Evolutionary conservation across 1,284 basidiomycete genomes (phyloP).

Genomic region (Rhodotorula sp.): DNA sequence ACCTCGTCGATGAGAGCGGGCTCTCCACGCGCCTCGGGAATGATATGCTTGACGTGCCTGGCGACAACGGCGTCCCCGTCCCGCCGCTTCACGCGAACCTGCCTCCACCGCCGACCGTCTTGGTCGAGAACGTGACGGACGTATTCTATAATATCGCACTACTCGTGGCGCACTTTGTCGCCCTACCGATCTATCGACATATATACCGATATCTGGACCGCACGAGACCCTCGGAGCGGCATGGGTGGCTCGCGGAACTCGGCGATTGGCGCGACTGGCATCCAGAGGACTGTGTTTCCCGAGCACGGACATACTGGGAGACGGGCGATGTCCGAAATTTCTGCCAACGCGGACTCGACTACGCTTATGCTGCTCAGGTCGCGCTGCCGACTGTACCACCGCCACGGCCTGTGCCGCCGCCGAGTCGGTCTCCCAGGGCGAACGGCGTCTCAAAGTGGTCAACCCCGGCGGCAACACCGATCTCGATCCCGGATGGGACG

Average conservation of each 20-base stretch:
- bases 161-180: conserved; percentile 27
- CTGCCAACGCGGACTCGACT: conserved; percentile 20
- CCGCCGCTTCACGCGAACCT: conserved; percentile 4
- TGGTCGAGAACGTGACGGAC: conserved; percentile 6
- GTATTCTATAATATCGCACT: conserved; percentile 28
- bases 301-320: conserved; percentile 21
- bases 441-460: no score
- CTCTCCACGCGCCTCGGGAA: no score
- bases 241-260: conserved; percentile 6
- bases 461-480: no score
- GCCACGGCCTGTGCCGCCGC: no score
- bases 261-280: conserved; percentile 34
- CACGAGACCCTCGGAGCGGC: not conserved
- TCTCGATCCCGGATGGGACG: no score
- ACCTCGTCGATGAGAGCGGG: no score
- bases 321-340: conserved; percentile 22
- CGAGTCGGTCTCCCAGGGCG: no score
- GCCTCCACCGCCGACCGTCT: conserved; percentile 2
- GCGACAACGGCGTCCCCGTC: not conserved
- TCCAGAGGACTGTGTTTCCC: conserved; percentile 3
- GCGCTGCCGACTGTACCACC: not conserved
- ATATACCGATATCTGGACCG: not conserved
- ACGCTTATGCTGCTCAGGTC: not conserved
- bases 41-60: no score
- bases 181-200: conserved; percentile 24